Conservation (phyloP, 441 rosid genomes). For the Metrosideros polymorpha region DNA sequence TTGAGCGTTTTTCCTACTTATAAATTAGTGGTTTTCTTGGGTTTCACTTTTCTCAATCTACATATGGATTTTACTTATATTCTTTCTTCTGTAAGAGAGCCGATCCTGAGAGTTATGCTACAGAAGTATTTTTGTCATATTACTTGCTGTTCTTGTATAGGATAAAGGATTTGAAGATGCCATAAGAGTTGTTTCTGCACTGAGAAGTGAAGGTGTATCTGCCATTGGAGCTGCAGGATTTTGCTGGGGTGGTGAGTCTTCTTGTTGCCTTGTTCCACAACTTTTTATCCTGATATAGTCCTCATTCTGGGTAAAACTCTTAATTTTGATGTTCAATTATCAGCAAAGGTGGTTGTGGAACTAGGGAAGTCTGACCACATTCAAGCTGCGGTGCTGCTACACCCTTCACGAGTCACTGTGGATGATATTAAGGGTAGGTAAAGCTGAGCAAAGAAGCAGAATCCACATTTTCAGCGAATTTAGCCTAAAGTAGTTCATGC, state of each 20-base stretch:
- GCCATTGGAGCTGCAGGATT: conserved; percentile 15
- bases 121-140: neutral
- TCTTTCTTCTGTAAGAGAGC: neutral
- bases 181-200: conserved; percentile 3
- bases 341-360: conserved; percentile 13
- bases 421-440: conserved; percentile 10
- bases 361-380: conserved; percentile 5
- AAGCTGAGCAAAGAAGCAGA: neutral
- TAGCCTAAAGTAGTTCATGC: neutral
- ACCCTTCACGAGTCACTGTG: conserved; percentile 10
- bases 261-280: neutral
- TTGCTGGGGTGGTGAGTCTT: conserved; percentile 19
- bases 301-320: neutral
- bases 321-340: neutral
- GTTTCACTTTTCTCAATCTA: neutral
- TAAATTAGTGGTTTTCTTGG: neutral
- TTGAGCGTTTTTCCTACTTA: neutral
- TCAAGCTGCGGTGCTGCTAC: conserved; percentile 12
- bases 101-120: neutral
- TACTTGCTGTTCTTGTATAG: neutral
- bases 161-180: conserved; percentile 17
- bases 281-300: neutral
- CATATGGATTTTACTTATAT: neutral
- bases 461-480: neutral
- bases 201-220: conserved; percentile 2